Evolutionary conservation across 176 grass and related monocot genomes (phyloP), one percentile per base, ranked within the genome.

Genomic region (Musa beccarii): DNA sequence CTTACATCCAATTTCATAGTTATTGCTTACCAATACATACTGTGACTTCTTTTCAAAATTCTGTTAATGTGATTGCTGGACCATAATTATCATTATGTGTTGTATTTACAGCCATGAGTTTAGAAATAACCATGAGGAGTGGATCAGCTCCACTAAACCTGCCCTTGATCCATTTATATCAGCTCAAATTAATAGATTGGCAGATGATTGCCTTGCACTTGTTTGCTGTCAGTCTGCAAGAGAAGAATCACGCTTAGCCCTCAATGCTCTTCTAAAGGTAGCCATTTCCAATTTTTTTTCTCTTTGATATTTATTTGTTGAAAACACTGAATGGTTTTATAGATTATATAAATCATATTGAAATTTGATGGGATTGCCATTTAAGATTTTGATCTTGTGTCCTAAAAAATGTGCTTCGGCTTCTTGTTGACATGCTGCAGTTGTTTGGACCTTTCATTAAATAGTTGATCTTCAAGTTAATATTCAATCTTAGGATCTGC

Each of bases 201-300:
- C 54, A 22, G 83, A 88, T 71, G 65, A 64, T 79, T 76, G 57
- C 68, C 86, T 17, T 12, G 71, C 64, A 87, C 80, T 82, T 64
- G 79, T 81, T 64, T 76, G 17, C 51, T 84, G 73, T 65, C 89
- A 92, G 75, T 77, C 73, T 75, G 74, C n/a, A 59, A 99, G 96
- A 76, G 84, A 86, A 63, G 86, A 95, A 84, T 56, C 77, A 67
- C 88, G 91, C 28, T 63, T 66, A 56, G 96, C 88, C 80, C 75
- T 99, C 13, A 81, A 73, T 76, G 23, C 73, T 86, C 83, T 99
- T 71, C 88, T 99, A 79, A 95, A 99, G 90, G 91, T 99, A 87
- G 6, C 8, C 65, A 5, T 64, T 22, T 61, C 7, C 13, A 19
- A 43, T 5, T 75, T 54, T 17, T 28, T 34, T 43, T 34, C 24